These are phyloP conservation scores for Bryum argenteum DNA, from an alignment of 225 moss, liverwort and hornwort species.

Conservation along the genomic window DNA sequence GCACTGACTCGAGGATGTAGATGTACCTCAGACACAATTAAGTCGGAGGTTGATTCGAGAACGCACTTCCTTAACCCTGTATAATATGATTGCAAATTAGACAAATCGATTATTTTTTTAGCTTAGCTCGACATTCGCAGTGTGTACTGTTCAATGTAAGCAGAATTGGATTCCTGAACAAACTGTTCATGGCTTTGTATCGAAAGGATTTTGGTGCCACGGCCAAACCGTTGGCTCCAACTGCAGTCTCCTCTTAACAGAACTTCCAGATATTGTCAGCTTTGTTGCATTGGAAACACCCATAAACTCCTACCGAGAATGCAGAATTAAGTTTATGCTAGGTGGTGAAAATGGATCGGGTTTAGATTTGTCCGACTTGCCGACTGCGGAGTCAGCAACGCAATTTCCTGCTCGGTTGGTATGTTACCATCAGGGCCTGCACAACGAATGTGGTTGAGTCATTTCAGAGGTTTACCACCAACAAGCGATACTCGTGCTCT, in stretches of 20 bases:
- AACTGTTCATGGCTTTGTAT: background rate
- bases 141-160: slow-evolving; percentile 19
- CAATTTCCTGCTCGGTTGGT: background rate
- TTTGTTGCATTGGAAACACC: background rate
- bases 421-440: background rate
- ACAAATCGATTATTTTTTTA: slow-evolving; percentile 10
- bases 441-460: background rate
- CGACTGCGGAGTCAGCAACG: background rate
- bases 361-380: background rate
- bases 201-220: too few relatives aligned
- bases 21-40: slow-evolving; percentile 24
- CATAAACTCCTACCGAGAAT: background rate
- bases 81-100: slow-evolving; percentile 26
- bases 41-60: slow-evolving; percentile 29
- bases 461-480: background rate
- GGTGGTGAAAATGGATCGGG: background rate
- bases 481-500: too few relatives aligned
- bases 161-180: slow-evolving; percentile 11
- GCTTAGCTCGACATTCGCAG: slow-evolving; percentile 8
- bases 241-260: background rate
- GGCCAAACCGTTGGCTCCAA: background rate
- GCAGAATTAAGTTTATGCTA: background rate
- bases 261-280: too few relatives aligned
- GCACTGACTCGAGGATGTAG: slow-evolving; percentile 26
- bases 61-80: slow-evolving; percentile 27